A percentile compares a stretch with the other conserved stretches of the same genome.
Evolutionary conservation across 164 flowering plant species (phyloP).

Genomic region (Vitis labrusca): DNA sequence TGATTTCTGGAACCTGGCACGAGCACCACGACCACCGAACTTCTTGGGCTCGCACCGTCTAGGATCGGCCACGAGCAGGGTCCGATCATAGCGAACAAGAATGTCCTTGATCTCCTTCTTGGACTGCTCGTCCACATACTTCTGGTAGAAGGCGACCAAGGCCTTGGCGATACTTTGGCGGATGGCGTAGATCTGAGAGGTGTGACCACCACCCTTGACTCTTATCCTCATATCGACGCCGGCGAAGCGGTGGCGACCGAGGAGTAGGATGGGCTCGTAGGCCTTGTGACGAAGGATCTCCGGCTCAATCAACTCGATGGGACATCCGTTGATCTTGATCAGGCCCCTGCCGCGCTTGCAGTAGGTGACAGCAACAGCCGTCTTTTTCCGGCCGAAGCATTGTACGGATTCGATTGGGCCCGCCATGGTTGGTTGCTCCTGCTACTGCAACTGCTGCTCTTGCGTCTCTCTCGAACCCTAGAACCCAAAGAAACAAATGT

Average conservation of each 20-base stretch:
- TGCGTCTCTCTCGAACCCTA: neutral
- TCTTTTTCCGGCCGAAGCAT: constrained; percentile 50
- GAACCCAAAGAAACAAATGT: neutral
- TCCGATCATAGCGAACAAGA: constrained; percentile 38
- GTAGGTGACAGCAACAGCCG: constrained; percentile 48
- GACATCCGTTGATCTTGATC: constrained; percentile 41
- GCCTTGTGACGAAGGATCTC: constrained; percentile 53
- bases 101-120: constrained; percentile 54
- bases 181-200: constrained; percentile 51
- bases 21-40: constrained; percentile 52
- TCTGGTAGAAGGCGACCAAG: constrained; percentile 45
- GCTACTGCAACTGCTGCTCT: neutral
- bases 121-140: constrained; percentile 42
- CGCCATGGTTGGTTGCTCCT: constrained; percentile 9
- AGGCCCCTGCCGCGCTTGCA: constrained; percentile 44
- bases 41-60: constrained; percentile 51
- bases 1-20: constrained; percentile 50
- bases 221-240: constrained; percentile 51
- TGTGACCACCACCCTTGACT: constrained; percentile 48
- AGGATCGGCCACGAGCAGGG: constrained; percentile 45
- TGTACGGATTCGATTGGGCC: constrained; percentile 33
- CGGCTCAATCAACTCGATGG: constrained; percentile 47
- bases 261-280: constrained; percentile 41
- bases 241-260: constrained; percentile 42
- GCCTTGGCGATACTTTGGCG: constrained; percentile 46